phyloP scores from a whole-genome alignment of 352 stramenopile genomes.

The Phytophthora pseudosyringae region DNA sequence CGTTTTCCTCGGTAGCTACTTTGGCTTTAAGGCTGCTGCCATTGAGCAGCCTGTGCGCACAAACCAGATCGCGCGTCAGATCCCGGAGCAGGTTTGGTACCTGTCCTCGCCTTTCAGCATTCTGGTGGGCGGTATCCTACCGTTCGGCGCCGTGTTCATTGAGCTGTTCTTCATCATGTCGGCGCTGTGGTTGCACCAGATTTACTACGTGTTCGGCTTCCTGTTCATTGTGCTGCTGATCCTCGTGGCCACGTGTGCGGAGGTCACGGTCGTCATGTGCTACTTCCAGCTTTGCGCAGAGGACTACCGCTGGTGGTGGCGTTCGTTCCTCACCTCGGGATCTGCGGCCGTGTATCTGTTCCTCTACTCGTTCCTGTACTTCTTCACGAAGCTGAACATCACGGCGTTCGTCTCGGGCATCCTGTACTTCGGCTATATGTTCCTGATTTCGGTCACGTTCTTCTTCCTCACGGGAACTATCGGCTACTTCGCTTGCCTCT shows the following conservation, averaged over 20 bases:
- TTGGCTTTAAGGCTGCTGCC: conserved; percentile 92
- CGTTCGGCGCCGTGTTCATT: conserved; percentile 99
- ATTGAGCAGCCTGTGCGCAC: conserved; percentile 91
- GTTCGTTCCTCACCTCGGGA: conserved; percentile 96
- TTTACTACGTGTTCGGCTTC: conserved; percentile 99
- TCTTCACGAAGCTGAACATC: conserved; percentile 98
- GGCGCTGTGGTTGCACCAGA: conserved; percentile 98
- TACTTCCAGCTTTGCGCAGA: conserved; percentile 99
- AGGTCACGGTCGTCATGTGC: conserved; percentile 99
- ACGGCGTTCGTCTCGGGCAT: conserved; percentile 92
- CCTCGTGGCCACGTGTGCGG: conserved; percentile 96
- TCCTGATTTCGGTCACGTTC: conserved; percentile 96
- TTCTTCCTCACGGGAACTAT: conserved; percentile 97
- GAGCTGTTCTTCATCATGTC: conserved; percentile 99
- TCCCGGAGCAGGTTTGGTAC: conserved; percentile 97
- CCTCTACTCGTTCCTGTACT: conserved; percentile 99
- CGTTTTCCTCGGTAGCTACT: conserved; percentile 98
- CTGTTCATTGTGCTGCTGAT: conserved; percentile 99
- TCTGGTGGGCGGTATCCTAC: conserved; percentile 97
- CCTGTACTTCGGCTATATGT: conserved; percentile 99
- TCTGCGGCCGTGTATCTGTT: conserved; percentile 98
- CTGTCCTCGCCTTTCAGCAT: conserved; percentile 94
- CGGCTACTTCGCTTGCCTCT: conserved; percentile 98
- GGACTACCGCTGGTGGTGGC: conserved; percentile 99
- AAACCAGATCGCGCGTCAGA: conserved; percentile 92